Percentiles rank a stretch among this genome's conserved stretches.
Conservation (phyloP, 139 green algal genomes). For the Cymbomonas tetramitiformis region DNA sequence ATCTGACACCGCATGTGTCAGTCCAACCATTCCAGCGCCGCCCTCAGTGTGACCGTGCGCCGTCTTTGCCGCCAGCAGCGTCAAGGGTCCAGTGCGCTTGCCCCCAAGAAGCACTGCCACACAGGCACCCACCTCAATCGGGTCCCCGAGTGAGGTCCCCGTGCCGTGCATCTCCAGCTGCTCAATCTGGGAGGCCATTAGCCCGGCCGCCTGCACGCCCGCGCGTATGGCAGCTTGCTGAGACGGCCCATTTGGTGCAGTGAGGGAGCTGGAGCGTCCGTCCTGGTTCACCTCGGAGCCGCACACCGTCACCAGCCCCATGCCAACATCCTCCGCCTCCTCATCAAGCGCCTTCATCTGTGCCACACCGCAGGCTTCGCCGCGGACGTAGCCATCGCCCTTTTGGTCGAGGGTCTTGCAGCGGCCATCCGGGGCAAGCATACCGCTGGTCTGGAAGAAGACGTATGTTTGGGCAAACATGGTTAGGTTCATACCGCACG, state of each 20-base stretch:
- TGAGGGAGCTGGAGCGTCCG: slow-evolving; percentile 10
- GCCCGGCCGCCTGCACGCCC: slow-evolving; percentile 31
- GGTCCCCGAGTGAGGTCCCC: slow-evolving; percentile 63
- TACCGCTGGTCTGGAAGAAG: slow-evolving; percentile 26
- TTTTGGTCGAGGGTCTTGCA: slow-evolving; percentile 68
- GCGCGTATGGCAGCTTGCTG: slow-evolving; percentile 55
- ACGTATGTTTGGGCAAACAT: slow-evolving; percentile 1
- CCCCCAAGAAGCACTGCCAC: slow-evolving; percentile 4
- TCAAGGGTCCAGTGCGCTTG: too few relatives aligned
- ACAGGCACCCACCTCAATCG: slow-evolving; percentile 66
- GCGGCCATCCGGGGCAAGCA: slow-evolving; percentile 58
- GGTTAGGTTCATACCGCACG: slow-evolving; percentile 4
- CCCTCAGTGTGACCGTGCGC: too few relatives aligned
- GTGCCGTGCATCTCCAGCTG: slow-evolving; percentile 65
- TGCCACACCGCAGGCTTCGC: neutral
- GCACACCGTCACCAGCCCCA: neutral
- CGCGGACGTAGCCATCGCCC: slow-evolving; percentile 53
- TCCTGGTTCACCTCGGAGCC: slow-evolving; percentile 6
- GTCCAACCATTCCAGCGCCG: too few relatives aligned
- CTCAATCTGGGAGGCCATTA: slow-evolving; percentile 2
- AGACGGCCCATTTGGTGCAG: slow-evolving; percentile 30
- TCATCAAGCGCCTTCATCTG: too few relatives aligned
- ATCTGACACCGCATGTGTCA: too few relatives aligned
- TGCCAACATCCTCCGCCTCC: too few relatives aligned
- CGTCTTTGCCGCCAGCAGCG: too few relatives aligned